Percentiles rank a stretch among this genome's conserved stretches.
These are phyloP conservation scores for Fusarium sp. DNA, from an alignment of 2,329 filamentous ascomycete genomes.

Conservation along the genomic window DNA sequence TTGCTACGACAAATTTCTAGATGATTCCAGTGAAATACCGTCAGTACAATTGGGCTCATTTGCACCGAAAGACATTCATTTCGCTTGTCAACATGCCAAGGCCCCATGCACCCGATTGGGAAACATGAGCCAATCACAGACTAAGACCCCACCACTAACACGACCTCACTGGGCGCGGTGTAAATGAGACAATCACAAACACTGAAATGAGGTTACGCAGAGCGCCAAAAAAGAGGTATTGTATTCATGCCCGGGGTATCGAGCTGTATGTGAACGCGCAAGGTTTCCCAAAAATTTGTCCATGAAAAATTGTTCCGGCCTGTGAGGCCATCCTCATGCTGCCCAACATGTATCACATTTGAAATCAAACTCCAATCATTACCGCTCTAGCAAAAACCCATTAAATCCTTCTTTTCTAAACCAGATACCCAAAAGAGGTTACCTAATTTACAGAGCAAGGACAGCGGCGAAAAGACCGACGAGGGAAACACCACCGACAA, in stretches of 20 bases:
- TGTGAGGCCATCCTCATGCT: conserved; percentile 39
- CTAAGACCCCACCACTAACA: not conserved
- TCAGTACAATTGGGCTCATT: conserved; percentile 2
- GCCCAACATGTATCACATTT: conserved; percentile 37
- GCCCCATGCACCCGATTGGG: conserved; percentile 28
- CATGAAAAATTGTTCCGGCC: conserved; percentile 44
- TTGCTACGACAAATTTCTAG: not conserved
- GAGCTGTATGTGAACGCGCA: conserved; percentile 48
- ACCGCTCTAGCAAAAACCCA: conserved; percentile 42
- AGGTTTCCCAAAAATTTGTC: conserved; percentile 48
- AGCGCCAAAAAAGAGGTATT: conserved; percentile 45
- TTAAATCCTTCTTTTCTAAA: conserved; percentile 40
- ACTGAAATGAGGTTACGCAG: conserved; percentile 19
- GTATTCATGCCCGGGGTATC: conserved; percentile 45
- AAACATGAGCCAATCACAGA: conserved; percentile 28
- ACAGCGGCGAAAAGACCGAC: conserved; percentile 66
- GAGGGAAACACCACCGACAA: conserved; percentile 61
- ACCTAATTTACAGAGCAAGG: conserved; percentile 63
- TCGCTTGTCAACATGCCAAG: conserved; percentile 28
- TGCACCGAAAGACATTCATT: conserved; percentile 18
- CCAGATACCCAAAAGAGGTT: conserved; percentile 9
- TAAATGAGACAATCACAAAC: conserved; percentile 1
- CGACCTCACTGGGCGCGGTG: conserved; percentile 15
- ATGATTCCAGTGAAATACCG: not conserved
- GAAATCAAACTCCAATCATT: conserved; percentile 47